Percentiles rank a stretch among this genome's conserved stretches.
Evolutionary conservation across 1,284 basidiomycete genomes (phyloP).

Genomic region (Pterulicium gracile): DNA sequence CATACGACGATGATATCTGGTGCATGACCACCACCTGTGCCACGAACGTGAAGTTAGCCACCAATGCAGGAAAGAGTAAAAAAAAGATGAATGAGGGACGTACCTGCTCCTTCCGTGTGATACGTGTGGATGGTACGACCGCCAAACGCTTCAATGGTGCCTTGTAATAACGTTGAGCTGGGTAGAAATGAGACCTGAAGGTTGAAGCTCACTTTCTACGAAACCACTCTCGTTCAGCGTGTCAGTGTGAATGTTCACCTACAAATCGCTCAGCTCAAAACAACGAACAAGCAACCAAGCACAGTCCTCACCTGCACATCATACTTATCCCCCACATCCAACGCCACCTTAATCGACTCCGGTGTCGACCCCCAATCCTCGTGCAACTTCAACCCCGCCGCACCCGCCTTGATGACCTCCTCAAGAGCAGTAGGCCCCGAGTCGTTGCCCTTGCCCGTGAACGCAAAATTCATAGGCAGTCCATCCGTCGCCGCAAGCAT

Average conservation of each 20-base stretch:
- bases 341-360: conserved; percentile 66
- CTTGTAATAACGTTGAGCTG: conserved; percentile 26
- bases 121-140: conserved; percentile 96
- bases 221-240: conserved; percentile 94
- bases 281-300: background rate
- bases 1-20: conserved; percentile 98
- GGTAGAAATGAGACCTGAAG: background rate
- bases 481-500: conserved; percentile 88
- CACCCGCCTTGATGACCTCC: conserved; percentile 84
- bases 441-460: conserved; percentile 95
- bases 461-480: conserved; percentile 86
- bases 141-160: conserved; percentile 85
- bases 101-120: conserved; percentile 89
- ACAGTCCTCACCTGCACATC: conserved; percentile 72
- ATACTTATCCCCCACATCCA: conserved; percentile 83
- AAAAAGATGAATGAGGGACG: too few species aligned
- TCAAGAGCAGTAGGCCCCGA: conserved; percentile 61
- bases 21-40: conserved; percentile 85
- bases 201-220: conserved; percentile 56
- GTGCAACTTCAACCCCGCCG: conserved; percentile 88
- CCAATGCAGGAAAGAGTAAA: background rate
- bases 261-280: conserved; percentile 3
- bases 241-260: conserved; percentile 96
- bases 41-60: background rate
- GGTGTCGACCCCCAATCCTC: conserved; percentile 99